A percentile compares a stretch with the other conserved stretches of the same genome.
Conservation (phyloP, 768 basidiomycete genomes). For the Boletus coccyginus region DNA sequence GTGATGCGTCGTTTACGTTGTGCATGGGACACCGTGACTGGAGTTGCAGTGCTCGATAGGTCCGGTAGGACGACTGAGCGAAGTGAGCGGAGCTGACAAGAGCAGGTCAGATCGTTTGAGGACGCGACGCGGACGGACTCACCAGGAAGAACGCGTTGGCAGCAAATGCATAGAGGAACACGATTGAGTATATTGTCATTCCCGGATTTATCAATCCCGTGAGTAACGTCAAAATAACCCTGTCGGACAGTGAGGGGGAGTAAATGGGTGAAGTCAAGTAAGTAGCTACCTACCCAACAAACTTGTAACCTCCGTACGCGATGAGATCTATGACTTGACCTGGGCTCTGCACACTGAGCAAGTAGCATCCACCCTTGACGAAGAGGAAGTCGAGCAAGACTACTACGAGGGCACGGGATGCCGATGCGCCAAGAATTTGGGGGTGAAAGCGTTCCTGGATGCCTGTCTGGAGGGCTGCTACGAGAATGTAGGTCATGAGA, state of each 20-base stretch:
- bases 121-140: conserved; percentile 22
- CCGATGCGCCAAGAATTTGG: conserved; percentile 80
- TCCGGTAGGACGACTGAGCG: conserved; percentile 91
- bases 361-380: conserved; percentile 89
- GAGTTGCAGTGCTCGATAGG: conserved; percentile 40
- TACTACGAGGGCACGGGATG: conserved; percentile 81
- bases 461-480: conserved; percentile 83
- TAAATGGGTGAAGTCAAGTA: neutral
- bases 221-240: conserved; percentile 81
- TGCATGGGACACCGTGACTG: conserved; percentile 67
- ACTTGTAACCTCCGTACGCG: conserved; percentile 96
- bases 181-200: conserved; percentile 58
- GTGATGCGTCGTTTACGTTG: conserved; percentile 83
- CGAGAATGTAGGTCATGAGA: conserved; percentile 90
- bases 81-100: conserved; percentile 82
- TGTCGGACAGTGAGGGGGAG: conserved; percentile 27
- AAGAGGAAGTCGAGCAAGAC: conserved; percentile 85
- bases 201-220: conserved; percentile 64
- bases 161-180: conserved; percentile 83
- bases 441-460: conserved; percentile 83
- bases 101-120: neutral
- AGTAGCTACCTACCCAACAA: conserved; percentile 69
- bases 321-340: conserved; percentile 77
- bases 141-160: conserved; percentile 95
- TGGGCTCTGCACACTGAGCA: conserved; percentile 79